Evolutionary conservation across 129 eudicot genomes (phyloP), one percentile per base, ranked within the genome.

Genomic region (Flaveria trinervia): DNA sequence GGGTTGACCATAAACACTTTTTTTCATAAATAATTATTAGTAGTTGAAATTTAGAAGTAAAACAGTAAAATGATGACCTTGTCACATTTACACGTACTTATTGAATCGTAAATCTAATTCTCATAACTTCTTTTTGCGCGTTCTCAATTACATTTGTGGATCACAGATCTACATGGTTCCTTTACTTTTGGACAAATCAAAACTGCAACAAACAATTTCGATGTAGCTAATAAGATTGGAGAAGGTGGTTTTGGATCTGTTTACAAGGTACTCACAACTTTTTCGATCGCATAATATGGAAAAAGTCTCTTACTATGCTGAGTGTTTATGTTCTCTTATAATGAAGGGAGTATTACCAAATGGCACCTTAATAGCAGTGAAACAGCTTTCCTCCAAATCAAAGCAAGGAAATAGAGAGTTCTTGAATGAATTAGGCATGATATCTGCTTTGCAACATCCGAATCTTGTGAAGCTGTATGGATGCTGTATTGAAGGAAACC

Each of bases 201-300:
- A 76, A 84, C 84, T 43, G 91, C 97, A 25, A 91, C 97, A 9
- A 82, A 86, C 54, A 80, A 91, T 65, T 91, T 91, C 16, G 86
- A 84, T 81, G 81, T 61, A 46, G 72, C 89, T 61, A 91, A 88
- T 69, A 90, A 90, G 77, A 82, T 90, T 30, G 96, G 96, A 61
- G 96, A 90, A 86, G 96, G 96, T 85, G 96, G 96, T 81, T 90
- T 90, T 84, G 96, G 96, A 28, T 73, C 91, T 11, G 96, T 90
- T 9, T 90, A 80, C 83, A 86, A 88, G 93, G 96, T 90, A 78
- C 49, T 41, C 45, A 28, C 33, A 57, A 60, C 22, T 75, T 69
- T 69, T 66, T 71, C 17, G 7, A 7, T 46, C 33, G 48, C 52
- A 2, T 0, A 7, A 59, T 70, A 57, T 70, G 59, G 17, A 60